These are phyloP conservation scores for Pyrus communis DNA, from an alignment of 306 rosid genomes.

Conservation along the genomic window DNA sequence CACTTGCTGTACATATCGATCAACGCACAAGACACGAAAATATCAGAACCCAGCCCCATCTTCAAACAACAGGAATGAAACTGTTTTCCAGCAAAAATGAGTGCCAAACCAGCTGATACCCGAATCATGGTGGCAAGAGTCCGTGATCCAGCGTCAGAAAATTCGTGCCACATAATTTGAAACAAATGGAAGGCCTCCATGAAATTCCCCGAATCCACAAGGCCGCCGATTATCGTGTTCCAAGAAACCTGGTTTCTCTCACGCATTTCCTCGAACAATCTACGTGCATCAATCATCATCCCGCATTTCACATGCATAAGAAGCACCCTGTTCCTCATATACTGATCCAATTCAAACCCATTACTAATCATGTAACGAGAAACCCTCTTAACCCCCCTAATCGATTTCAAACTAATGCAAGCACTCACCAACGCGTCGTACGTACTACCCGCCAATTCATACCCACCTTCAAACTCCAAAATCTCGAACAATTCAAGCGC, in stretches of 20 bases:
- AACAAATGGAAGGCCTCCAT: constrained; percentile 53
- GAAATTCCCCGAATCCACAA: constrained; percentile 59
- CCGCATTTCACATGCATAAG: constrained; percentile 69
- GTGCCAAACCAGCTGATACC: constrained; percentile 62
- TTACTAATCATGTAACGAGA: constrained; percentile 33
- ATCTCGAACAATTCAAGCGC: constrained; percentile 80
- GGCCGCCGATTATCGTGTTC: constrained; percentile 55
- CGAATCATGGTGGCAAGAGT: constrained; percentile 57
- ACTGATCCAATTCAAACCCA: constrained; percentile 61
- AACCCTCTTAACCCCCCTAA: constrained; percentile 67
- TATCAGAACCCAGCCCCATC: constrained; percentile 45
- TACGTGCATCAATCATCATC: constrained; percentile 62
- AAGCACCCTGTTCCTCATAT: constrained; percentile 65
- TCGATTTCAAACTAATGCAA: constrained; percentile 58
- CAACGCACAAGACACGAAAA: constrained; percentile 59
- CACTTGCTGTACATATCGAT: constrained; percentile 92
- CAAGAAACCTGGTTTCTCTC: constrained; percentile 50
- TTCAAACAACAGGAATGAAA: constrained; percentile 73
- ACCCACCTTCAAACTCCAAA: constrained; percentile 54
- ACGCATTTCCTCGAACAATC: constrained; percentile 54
- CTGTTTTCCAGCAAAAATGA: constrained; percentile 49
- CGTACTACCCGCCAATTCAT: constrained; percentile 41
- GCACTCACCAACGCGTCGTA: constrained; percentile 66
- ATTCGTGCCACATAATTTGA: constrained; percentile 58
- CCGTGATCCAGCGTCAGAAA: constrained; percentile 42